Evolutionary conservation across 2,329 filamentous ascomycete genomes (phyloP).

Genomic region (Elsinoe batatas): DNA sequence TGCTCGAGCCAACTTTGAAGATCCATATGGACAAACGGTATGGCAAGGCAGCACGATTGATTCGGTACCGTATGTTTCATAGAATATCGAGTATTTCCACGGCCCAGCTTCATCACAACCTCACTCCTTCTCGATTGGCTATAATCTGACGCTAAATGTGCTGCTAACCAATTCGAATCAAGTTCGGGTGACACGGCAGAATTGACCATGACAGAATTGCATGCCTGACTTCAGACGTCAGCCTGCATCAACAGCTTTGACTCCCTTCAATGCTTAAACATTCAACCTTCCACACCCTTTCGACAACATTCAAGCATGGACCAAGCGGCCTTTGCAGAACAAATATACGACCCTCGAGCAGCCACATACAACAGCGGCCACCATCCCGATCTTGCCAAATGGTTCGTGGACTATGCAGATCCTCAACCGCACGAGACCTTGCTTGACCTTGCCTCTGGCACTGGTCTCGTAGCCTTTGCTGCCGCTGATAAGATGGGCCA

Average conservation of each 20-base stretch:
- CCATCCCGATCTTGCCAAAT: constrained; percentile 32
- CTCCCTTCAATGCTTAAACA: neutral
- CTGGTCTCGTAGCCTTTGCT: constrained; percentile 34
- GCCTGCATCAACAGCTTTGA: neutral
- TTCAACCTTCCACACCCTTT: no score
- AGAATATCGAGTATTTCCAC: no score
- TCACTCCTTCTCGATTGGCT: no score
- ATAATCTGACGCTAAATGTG: neutral
- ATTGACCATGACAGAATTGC: neutral
- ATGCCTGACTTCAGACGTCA: neutral
- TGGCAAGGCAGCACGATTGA: neutral
- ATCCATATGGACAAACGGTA: constrained; percentile 5
- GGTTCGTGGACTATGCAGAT: constrained; percentile 26
- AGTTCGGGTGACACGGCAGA: neutral
- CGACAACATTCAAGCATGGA: neutral
- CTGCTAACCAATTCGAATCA: neutral
- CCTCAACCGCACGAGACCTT: constrained; percentile 29
- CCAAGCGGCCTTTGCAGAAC: neutral
- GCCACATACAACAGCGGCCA: constrained; percentile 32
- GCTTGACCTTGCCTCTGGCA: constrained; percentile 39
- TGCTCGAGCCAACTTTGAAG: neutral
- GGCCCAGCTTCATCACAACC: no score
- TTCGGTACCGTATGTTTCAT: no score
- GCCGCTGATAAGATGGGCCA: constrained; percentile 31
- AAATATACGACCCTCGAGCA: constrained; percentile 27